Conservation (phyloP, 352 stramenopile species). For the Peronospora belbahrii region DNA sequence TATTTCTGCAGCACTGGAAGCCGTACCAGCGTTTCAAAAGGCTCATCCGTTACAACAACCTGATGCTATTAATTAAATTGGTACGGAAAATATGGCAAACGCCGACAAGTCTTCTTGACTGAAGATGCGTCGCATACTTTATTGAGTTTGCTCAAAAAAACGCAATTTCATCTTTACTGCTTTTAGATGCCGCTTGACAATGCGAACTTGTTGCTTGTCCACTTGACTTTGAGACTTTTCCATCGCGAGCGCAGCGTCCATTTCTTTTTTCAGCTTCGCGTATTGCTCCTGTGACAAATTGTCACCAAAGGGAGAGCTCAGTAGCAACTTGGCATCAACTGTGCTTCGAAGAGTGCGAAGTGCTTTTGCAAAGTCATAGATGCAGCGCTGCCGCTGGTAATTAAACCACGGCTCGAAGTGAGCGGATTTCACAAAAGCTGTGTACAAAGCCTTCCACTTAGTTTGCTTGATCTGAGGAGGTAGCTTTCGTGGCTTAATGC, state of each 20-base stretch:
- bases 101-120: not conserved
- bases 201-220: conserved; percentile 35
- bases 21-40: conserved; percentile 74
- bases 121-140: not conserved
- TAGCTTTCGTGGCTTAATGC: conserved; percentile 46
- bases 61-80: conserved; percentile 33
- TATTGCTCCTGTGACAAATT: conserved; percentile 42
- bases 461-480: conserved; percentile 49
- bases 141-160: conserved; percentile 20
- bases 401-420: conserved; percentile 77
- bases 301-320: conserved; percentile 37
- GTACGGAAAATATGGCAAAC: not conserved
- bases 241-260: conserved; percentile 32
- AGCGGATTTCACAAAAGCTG: conserved; percentile 53
- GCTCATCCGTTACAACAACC: conserved; percentile 77
- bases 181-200: conserved; percentile 39
- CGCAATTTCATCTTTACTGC: conserved; percentile 39
- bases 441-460: conserved; percentile 71
- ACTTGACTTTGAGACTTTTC: conserved; percentile 30
- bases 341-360: conserved; percentile 44
- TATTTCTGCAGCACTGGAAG: conserved; percentile 57
- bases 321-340: conserved; percentile 28
- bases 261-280: conserved; percentile 35
- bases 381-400: conserved; percentile 57
- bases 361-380: conserved; percentile 56